Conservation (phyloP, 2,329 filamentous ascomycete genomes). For the Ramularia endophylla region DNA sequence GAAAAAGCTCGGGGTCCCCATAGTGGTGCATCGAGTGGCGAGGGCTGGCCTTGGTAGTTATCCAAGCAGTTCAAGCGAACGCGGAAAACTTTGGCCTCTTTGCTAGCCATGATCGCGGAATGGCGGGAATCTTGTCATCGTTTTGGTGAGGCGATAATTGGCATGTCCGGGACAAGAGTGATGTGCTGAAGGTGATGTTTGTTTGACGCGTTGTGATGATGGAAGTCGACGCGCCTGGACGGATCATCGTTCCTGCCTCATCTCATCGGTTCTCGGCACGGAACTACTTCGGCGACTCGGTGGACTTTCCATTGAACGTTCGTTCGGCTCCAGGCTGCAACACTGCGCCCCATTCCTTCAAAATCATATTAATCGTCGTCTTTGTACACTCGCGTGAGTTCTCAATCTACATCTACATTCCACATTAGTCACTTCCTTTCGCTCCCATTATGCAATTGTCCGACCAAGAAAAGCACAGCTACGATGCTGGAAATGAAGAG, state of each 20-base stretch:
- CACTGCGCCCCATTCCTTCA: no score
- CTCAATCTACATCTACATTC: no score
- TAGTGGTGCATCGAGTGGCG: constrained; percentile 73
- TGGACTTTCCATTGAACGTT: no score
- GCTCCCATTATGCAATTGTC: not conserved
- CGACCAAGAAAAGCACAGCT: not conserved
- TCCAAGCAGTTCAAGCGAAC: constrained; percentile 95
- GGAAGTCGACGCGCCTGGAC: no score
- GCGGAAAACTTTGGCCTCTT: constrained; percentile 55
- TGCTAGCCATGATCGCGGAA: constrained; percentile 26
- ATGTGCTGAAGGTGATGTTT: not conserved
- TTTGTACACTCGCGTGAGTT: no score
- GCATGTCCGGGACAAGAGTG: not conserved
- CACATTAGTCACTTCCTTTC: no score
- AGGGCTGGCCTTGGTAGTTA: constrained; percentile 77
- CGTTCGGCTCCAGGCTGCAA: no score
- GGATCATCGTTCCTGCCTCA: no score
- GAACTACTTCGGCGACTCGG: no score
- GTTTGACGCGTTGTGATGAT: not conserved
- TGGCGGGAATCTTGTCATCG: constrained; percentile 19
- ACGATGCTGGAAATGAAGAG: constrained; percentile 1
- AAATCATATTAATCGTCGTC: no score
- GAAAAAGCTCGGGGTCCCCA: constrained; percentile 48
- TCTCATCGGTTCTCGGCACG: no score
- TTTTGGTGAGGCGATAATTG: constrained; percentile 3